Percentiles rank a stretch among this genome's conserved stretches.
Evolutionary conservation across 768 basidiomycete species (phyloP).

Genomic region (Thelephora ganbajun): DNA sequence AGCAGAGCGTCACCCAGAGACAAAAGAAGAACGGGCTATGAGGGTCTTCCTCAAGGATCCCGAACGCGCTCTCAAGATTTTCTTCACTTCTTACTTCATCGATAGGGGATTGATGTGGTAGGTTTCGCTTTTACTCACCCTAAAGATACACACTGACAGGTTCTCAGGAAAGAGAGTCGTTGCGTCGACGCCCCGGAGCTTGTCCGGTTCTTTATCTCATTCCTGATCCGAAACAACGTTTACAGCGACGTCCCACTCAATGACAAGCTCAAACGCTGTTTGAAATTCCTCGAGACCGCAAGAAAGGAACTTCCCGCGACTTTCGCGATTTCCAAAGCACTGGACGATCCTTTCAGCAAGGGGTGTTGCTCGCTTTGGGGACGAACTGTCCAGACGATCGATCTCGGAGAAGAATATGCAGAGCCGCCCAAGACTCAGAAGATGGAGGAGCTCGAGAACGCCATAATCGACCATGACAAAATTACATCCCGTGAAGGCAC

Average conservation of each 20-base stretch:
- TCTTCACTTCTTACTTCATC: constrained; percentile 57
- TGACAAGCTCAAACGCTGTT: constrained; percentile 29
- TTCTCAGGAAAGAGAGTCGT: constrained; percentile 13
- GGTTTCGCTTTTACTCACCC: constrained; percentile 7
- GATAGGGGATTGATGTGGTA: constrained; percentile 61
- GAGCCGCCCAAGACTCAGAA: constrained; percentile 5
- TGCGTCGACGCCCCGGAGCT: constrained; percentile 39
- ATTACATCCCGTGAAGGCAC: constrained; percentile 18
- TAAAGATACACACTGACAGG: not conserved
- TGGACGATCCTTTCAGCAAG: constrained; percentile 36
- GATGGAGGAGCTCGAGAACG: constrained; percentile 10
- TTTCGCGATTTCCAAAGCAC: constrained; percentile 26
- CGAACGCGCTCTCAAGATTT: constrained; percentile 40
- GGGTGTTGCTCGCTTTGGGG: constrained; percentile 40
- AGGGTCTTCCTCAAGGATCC: constrained; percentile 48
- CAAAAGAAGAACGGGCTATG: constrained; percentile 14
- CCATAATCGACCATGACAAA: constrained; percentile 17
- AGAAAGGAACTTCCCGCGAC: constrained; percentile 37
- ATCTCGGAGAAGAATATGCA: no score
- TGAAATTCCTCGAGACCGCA: constrained; percentile 29
- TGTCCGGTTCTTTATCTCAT: constrained; percentile 45
- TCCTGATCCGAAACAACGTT: constrained; percentile 39
- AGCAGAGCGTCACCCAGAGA: constrained; percentile 7
- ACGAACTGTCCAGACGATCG: constrained; percentile 4
- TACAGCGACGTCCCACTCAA: constrained; percentile 35